phyloP scores from a whole-genome alignment of 208 protist genomes.

The Acanthamoeba quina region DNA sequence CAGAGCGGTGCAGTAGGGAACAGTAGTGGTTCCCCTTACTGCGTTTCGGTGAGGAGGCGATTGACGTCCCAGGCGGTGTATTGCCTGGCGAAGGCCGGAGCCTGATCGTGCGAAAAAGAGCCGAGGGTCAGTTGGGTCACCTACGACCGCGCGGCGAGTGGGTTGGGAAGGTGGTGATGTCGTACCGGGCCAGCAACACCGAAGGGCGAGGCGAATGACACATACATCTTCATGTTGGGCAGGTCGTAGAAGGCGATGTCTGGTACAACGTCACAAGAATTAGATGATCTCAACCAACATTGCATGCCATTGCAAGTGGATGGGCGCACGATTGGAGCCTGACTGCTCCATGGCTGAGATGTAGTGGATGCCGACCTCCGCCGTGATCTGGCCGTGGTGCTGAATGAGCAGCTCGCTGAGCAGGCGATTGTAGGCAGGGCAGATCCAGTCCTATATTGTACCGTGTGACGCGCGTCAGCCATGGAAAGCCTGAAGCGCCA shows the following conservation, averaged over 20 bases:
- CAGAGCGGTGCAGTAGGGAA: not conserved
- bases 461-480: too few relatives aligned
- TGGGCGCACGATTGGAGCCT: not conserved
- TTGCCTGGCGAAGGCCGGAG: not conserved
- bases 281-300: too few relatives aligned
- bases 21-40: not conserved
- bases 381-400: constrained; percentile 76
- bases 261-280: not conserved
- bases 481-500: too few relatives aligned
- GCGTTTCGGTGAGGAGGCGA: not conserved
- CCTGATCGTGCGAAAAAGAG: not conserved
- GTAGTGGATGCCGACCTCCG: constrained; percentile 71
- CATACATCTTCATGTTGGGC: constrained; percentile 62
- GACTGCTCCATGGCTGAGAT: constrained; percentile 72
- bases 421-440: constrained; percentile 71
- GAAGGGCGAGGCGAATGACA: constrained; percentile 31
- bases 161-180: too few relatives aligned
- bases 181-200: constrained; percentile 21
- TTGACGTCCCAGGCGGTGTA: constrained; percentile 9
- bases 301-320: not conserved
- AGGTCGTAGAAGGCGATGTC: constrained; percentile 80
- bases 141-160: not conserved
- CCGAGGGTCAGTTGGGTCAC: too few relatives aligned
- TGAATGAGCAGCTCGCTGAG: constrained; percentile 57
- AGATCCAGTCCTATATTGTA: constrained; percentile 73